Base-by-base conservation (phyloP, 495 filamentous ascomycete genomes). In the Letharia lupina region DNA sequence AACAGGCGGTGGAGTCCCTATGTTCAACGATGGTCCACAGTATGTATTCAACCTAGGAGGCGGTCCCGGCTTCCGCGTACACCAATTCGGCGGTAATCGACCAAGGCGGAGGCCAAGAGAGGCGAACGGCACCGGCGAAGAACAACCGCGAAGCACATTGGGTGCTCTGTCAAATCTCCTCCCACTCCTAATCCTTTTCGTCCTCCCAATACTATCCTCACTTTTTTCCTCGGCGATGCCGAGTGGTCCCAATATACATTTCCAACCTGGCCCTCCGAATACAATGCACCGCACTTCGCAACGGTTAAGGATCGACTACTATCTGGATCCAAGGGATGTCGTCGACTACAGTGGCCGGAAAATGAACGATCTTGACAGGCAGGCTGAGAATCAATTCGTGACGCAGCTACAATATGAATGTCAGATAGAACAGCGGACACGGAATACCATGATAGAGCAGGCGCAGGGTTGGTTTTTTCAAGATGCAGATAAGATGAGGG, bases 31-130 rank as follows among this genome's bases (percentile, higher is more conserved):
- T 40, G 91, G 89, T 20, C 89, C 89, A 16, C 86, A 89, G 71
- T 96, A 96, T 74, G 89, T 93, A 60, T 97, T 97, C 79, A 96
- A 96, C 73, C 83, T 96, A 72, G 89, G 89, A 64, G 89, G 89
- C 4, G 91, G 90, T 37, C 87, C 90, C 6, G 89, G 89, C 13
- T 85, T 95, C 71, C 81, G 91, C 60, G 89, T 96, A 60, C 91
- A 94, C 73, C 91, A 93, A 70, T 94, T 96, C 73, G 91, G 89
- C 52, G 90, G 90, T 15, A 77, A 78, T 15, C 67, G 73, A 57
- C 90, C 89, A 48, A 79, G 89, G 62, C 80, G 86, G 73, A 83
- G 91, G 74, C 89, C 91, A 57, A 81, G 86, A 63, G 81, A 89
- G 72, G 79, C 87, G 39, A 84, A 84, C 58, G 78, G 75, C 5